Conservation (phyloP, 257 asterid genomes). For the Solanum bulbocastanum region DNA sequence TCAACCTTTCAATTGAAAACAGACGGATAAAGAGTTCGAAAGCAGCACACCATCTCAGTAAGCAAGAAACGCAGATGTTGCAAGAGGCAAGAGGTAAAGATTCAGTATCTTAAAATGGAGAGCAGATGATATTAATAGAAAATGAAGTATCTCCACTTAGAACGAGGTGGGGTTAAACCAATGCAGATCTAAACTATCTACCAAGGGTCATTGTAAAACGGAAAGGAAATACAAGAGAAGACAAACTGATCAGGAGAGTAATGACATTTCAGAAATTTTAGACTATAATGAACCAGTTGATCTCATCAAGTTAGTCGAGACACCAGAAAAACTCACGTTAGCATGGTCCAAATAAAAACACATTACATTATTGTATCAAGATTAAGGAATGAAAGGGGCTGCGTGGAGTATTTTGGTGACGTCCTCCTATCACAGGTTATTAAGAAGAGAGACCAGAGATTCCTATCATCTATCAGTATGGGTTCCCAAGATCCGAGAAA, state of each 20-base stretch:
- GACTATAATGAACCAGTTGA: background rate
- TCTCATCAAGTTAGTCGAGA: background rate
- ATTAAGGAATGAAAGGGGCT: no score
- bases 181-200: background rate
- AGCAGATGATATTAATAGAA: no score
- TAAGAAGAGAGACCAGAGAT: background rate
- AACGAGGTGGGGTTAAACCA: background rate
- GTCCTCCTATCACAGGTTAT: background rate
- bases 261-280: background rate
- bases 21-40: background rate
- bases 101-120: no score
- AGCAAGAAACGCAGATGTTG: background rate
- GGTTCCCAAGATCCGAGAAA: background rate
- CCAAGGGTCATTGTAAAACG: background rate
- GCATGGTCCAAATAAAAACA: background rate
- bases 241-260: no score
- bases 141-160: background rate
- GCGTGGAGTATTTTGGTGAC: background rate
- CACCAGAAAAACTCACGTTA: background rate
- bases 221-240: background rate
- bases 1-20: slow-evolving; percentile 24
- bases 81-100: background rate
- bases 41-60: background rate
- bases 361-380: background rate
- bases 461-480: background rate